Base-by-base conservation (phyloP, 441 rosid species). In the Populus hybrid region DNA sequence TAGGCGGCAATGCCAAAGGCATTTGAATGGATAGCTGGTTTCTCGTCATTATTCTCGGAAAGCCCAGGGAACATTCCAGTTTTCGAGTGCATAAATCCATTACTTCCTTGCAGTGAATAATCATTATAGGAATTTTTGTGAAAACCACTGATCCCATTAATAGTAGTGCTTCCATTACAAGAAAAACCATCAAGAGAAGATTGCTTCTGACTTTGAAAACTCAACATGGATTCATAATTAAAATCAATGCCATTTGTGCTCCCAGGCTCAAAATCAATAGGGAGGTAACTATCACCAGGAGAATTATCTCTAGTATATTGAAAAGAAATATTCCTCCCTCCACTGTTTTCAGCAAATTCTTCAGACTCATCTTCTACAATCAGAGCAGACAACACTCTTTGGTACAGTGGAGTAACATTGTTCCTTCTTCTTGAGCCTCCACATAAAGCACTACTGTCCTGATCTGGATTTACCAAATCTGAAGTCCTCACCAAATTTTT, bases 311-410 rank as follows among this genome's bases (percentile, higher is more conserved):
- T 75, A 42, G 65, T 34, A 73, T 78, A 76, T 59, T 80, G 82
- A 77, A 81, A 82, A 74, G 79, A 36, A 42, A 61, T 74, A 78
- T 77, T 81, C 74, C 84, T 81, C 74, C 81, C 84, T 73, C 72
- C 86, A 67, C 30, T 77, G 70, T 53, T 81, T 30, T 86, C 88
- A 77, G 76, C 83, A 78, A 82, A 73, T 80, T 80, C 86, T 71
- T 79, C 90, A 65, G 69, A 59, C 84, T 84, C 90, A 65, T 86
- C 93, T 83, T 87, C 93, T 46, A 85, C 72, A 75, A 90, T 87
- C 66, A 90, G 83, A 80, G 90, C 87, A 70, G 93, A 88, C 77
- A 90, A 74, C 64, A 90, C 85, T 82, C 91, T 87, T 81, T 86
- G 89, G 82, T 88, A 88, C 35, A 90, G 82, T 65, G 93, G 91